phyloP scores from a whole-genome alignment of 1,139 yeast genomes.

The Yamadazyma aaseri region DNA sequence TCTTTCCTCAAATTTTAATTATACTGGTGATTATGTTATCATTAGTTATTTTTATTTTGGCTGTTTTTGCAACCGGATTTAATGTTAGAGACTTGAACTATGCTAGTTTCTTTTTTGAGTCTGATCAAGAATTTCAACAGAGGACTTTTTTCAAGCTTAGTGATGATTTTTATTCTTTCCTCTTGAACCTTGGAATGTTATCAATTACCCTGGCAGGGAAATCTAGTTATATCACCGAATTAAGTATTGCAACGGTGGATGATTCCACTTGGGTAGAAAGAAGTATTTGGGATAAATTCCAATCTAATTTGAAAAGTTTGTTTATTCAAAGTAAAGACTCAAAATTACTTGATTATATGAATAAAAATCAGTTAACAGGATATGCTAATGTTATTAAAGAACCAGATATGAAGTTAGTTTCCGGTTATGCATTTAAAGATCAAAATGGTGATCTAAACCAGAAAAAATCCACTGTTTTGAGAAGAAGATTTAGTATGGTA shows the following conservation, averaged over 20 bases:
- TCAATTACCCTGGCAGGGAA: constrained; percentile 67
- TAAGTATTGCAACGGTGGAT: constrained; percentile 48
- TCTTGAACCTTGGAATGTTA: constrained; percentile 58
- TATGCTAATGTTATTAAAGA: constrained; percentile 33
- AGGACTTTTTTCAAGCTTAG: constrained; percentile 27
- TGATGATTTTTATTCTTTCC: constrained; percentile 67
- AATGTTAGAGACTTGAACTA: constrained; percentile 44
- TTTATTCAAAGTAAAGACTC: neutral
- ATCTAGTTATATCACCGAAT: constrained; percentile 63
- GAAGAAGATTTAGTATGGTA: constrained; percentile 21
- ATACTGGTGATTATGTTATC: constrained; percentile 52
- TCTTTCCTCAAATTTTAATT: constrained; percentile 60
- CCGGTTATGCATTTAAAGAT: constrained; percentile 14
- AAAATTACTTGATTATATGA: constrained; percentile 16
- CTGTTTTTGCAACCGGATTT: constrained; percentile 60
- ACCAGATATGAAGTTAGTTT: constrained; percentile 28
- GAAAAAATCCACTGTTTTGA: constrained; percentile 20
- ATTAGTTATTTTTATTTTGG: constrained; percentile 49
- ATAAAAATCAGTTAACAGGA: constrained; percentile 22
- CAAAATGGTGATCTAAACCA: constrained; percentile 12
- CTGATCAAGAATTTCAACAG: constrained; percentile 19
- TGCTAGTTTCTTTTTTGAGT: constrained; percentile 44
- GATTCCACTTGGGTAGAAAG: constrained; percentile 61
- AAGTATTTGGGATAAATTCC: constrained; percentile 23
- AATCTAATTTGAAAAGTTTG: constrained; percentile 7